phyloP scores from a whole-genome alignment of 2,329 filamentous ascomycete genomes.

The Curvularia spicifera region DNA sequence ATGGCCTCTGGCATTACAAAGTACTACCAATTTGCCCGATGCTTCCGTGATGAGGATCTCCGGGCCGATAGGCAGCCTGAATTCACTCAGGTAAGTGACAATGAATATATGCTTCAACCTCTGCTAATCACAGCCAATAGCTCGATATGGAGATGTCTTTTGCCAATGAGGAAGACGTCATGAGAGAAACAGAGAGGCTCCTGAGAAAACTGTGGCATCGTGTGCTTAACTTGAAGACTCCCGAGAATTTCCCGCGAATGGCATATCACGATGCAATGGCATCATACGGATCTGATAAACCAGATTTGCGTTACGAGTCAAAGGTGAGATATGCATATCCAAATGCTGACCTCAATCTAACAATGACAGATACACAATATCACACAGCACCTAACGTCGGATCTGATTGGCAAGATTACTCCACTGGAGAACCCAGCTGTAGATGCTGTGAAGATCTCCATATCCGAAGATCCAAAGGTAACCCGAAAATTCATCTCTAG shows the following conservation, averaged over 20 bases:
- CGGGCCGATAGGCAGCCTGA: conserved; percentile 93
- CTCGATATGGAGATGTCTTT: conserved; percentile 96
- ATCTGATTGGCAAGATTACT: conserved; percentile 78
- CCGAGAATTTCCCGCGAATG: conserved; percentile 62
- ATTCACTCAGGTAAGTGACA: conserved; percentile 77
- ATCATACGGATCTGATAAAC: conserved; percentile 87
- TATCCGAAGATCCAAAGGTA: conserved; percentile 60
- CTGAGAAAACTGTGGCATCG: conserved; percentile 62
- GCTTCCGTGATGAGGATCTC: conserved; percentile 93
- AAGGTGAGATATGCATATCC: conserved; percentile 54
- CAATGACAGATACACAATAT: conserved; percentile 66
- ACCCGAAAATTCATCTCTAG: conserved; percentile 67
- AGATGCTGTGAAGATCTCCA: conserved; percentile 73
- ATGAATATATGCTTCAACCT: background rate
- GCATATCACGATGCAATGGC: conserved; percentile 81
- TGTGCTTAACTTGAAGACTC: conserved; percentile 54
- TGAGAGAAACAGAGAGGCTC: conserved; percentile 62
- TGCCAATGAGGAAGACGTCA: conserved; percentile 73
- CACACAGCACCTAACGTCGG: conserved; percentile 65
- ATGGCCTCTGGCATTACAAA: conserved; percentile 85
- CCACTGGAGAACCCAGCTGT: conserved; percentile 71
- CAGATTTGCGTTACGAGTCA: conserved; percentile 78
- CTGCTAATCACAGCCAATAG: conserved; percentile 51
- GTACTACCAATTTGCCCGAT: conserved; percentile 93
- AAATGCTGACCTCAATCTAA: conserved; percentile 20